These are phyloP conservation scores for Globisporangium uncinulatum DNA, from an alignment of 352 stramenopile genomes.

Conservation along the genomic window DNA sequence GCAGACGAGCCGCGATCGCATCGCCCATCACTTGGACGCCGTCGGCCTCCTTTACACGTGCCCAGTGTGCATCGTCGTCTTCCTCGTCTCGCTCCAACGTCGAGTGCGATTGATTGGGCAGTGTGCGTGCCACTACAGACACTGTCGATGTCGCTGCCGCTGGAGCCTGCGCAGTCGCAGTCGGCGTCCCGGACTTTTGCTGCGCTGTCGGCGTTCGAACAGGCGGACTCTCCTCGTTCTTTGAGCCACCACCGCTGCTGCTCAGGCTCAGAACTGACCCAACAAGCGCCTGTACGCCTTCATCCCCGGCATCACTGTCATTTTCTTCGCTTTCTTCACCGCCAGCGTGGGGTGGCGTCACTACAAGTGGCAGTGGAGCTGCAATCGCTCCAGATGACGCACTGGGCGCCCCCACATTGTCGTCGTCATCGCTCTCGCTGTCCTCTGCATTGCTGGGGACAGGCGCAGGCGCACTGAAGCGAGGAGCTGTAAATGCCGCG, in stretches of 20 bases:
- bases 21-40: conserved; percentile 50
- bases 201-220: background rate
- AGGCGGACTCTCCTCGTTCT: background rate
- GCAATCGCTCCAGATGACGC: no score
- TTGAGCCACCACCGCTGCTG: background rate
- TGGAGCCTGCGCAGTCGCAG: background rate
- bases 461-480: conserved; percentile 13
- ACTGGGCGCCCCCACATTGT: no score
- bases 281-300: background rate
- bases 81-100: conserved; percentile 7
- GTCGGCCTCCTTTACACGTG: conserved; percentile 32
- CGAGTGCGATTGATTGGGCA: background rate
- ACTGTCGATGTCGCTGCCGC: background rate
- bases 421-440: no score
- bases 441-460: no score
- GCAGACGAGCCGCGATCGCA: conserved; percentile 42
- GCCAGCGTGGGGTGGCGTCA: conserved; percentile 11
- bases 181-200: background rate
- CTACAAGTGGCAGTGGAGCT: conserved; percentile 4
- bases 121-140: background rate
- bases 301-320: conserved; percentile 10
- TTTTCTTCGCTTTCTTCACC: conserved; percentile 34
- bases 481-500: conserved; percentile 8
- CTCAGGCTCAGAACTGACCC: background rate
- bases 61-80: conserved; percentile 26